phyloP scores from a whole-genome alignment of 1,284 basidiomycete genomes.

The Cystobasidium pallidum region DNA sequence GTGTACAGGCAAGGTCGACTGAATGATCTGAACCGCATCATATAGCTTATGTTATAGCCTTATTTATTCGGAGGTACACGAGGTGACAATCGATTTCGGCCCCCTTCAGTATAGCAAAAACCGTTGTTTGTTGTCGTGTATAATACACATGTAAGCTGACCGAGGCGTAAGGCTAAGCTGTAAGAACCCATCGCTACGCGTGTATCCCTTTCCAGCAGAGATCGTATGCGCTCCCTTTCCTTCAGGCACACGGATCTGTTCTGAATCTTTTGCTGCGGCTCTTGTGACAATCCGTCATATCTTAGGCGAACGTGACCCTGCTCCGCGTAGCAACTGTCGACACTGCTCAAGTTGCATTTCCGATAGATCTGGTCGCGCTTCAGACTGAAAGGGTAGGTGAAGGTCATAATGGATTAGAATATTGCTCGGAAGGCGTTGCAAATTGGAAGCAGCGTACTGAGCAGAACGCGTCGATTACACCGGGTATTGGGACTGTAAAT shows the following conservation, averaged over 20 bases:
- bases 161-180: too few species aligned
- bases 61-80: not conserved
- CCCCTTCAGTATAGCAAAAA: not conserved
- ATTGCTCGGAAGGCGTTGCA: not conserved
- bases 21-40: too few species aligned
- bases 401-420: not conserved
- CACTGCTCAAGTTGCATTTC: constrained; percentile 2
- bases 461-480: not conserved
- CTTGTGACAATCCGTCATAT: not conserved
- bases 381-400: not conserved
- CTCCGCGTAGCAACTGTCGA: not conserved
- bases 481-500: not conserved
- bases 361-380: not conserved
- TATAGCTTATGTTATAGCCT: not conserved
- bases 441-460: not conserved
- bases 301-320: not conserved
- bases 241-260: too few species aligned
- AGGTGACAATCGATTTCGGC: not conserved
- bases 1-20: not conserved
- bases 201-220: too few species aligned
- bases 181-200: too few species aligned
- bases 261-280: too few species aligned
- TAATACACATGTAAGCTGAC: not conserved
- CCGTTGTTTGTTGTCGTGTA: constrained; percentile 16
- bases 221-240: too few species aligned